Evolutionary conservation across 2,329 filamentous ascomycete genomes (phyloP).

Genomic region (Colletotrichum melonis): DNA sequence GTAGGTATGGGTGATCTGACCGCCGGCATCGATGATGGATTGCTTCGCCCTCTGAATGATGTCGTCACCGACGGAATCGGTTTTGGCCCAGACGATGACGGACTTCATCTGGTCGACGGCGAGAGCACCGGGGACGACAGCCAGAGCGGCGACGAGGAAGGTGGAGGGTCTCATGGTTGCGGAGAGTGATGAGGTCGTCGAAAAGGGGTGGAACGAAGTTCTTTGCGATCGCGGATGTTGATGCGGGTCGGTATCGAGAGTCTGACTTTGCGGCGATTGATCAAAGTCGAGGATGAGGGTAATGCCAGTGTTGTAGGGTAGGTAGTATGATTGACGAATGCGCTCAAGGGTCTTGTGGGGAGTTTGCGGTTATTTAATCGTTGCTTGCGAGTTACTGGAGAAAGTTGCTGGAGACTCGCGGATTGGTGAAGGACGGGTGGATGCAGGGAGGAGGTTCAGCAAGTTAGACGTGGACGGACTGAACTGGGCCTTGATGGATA

Average conservation of each 20-base stretch:
- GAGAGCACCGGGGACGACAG: slow-evolving; percentile 67
- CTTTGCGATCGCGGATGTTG: slow-evolving; percentile 4
- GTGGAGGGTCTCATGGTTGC: slow-evolving; percentile 72
- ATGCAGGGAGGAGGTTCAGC: slow-evolving; percentile 25
- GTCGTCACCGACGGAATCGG: slow-evolving; percentile 71
- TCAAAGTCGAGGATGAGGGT: slow-evolving; percentile 7
- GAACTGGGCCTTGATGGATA: not conserved
- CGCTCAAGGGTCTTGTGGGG: slow-evolving; percentile 11
- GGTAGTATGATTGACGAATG: not conserved
- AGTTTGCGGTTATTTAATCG: slow-evolving; percentile 30
- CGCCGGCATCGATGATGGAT: slow-evolving; percentile 76
- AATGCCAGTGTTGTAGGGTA: slow-evolving; percentile 2
- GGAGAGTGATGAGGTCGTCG: not conserved
- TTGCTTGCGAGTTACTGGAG: slow-evolving; percentile 14
- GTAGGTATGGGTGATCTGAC: slow-evolving; percentile 84
- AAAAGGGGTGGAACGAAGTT: not conserved
- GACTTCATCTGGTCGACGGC: slow-evolving; percentile 76
- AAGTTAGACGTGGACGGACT: not conserved
- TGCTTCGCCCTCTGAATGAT: slow-evolving; percentile 79
- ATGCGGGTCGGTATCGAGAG: not conserved
- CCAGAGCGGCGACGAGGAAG: slow-evolving; percentile 65
- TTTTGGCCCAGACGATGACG: slow-evolving; percentile 82
- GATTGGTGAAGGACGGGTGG: slow-evolving; percentile 5
- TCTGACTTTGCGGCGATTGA: slow-evolving; percentile 15
- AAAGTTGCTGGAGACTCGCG: slow-evolving; percentile 21